Base-by-base conservation (phyloP, 2,329 filamentous ascomycete species). In the Phoma sp. region DNA sequence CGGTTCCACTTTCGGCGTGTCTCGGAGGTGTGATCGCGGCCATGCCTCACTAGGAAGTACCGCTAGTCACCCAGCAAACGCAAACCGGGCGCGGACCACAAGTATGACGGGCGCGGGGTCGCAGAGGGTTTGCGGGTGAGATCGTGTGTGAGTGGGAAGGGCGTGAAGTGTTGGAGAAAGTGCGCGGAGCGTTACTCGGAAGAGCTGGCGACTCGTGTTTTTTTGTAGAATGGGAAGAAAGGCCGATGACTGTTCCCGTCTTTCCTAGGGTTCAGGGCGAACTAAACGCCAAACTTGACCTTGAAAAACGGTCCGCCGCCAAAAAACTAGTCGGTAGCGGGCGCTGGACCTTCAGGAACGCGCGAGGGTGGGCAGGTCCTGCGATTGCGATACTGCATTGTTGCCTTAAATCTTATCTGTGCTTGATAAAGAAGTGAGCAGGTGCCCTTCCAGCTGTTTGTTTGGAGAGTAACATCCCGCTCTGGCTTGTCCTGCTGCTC, bases 21-120 rank as follows among this genome's bases (percentile, higher is more conserved):
- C 48, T 61, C 50, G 61, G 61, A 57, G 60, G 29, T 47, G 58
- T 56, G 17, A 57, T 45, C 25, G 50, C 48, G 28, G 53, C 56
- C 58, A 63, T 61, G 42, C 51, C 47, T 49, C 14, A 36, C 15
- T 10, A 36, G 45, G 26, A 48, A 47, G 10, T 30, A 7, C 43
- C 42, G 26, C 51, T 45, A 34, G 39, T 42, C 34, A 54, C 45
- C 29, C 21, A 30, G 42, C 36, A 42, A 46, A 40, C 49, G 42
- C 36, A 42, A 46, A 40, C 49, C 25, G 40, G 34, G 39, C 47
- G 37, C 38, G 38, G 38, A 47, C 42, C 49, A 42, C 49, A 39
- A 32, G 36, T 36, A 29, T 47, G 42, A 46, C 49, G 49, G 49
- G n/a, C 42, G 42, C 34, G 33, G 49, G n/a, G n/a, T n/a, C n/a